Base-by-base conservation (phyloP, 305 asterid species). In the Fraxinus latifolia region DNA sequence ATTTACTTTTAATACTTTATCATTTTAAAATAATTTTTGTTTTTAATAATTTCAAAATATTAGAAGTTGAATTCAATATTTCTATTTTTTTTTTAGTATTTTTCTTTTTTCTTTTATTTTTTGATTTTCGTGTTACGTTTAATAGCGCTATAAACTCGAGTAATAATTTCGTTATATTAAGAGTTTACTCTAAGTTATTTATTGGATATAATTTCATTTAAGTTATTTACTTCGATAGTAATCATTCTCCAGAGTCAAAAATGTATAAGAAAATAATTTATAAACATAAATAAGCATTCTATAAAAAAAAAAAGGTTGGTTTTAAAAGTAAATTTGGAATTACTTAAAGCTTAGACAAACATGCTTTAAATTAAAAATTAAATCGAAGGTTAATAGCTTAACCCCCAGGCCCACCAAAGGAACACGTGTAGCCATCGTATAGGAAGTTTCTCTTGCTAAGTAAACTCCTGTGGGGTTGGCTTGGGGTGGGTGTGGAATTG, bases 361-460 rank as follows among this genome's bases (percentile, higher is more conserved):
- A 47, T 47, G 58, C 58, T 47, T 50, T 15, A 15, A 50, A 50
- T 50, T 15, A 50, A 50, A 47, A 47, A 47, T 44, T 44, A 50
- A 50, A 15, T 50, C 60, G 60, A 50, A 15, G 60, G 21, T 15
- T 47, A 47, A 47, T 3, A 47, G 1, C 29, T 60, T 19, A 60
- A 60, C 25, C 15, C 29, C 32, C 9, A 58, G 8, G 21, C 14
- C 71, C 70, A 5, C 70, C 29, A 60, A 42, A 3, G 36, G 19
- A 34, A 67, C 74, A 29, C 74, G 74, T 67, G 36, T 67, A 67
- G 74, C 21, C 34, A 11, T 29, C 7, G n/a, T 11, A 67, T 67
- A 67, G 74, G 65, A 79, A 79, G 44, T 47, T 39, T 78, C 76
- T 29, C 31, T 11, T 12, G 65, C 76, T 78, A 78, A 79, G 82